These are phyloP conservation scores for Toxicodendron radicans DNA, from an alignment of 345 rosid genomes.

Conservation along the genomic window DNA sequence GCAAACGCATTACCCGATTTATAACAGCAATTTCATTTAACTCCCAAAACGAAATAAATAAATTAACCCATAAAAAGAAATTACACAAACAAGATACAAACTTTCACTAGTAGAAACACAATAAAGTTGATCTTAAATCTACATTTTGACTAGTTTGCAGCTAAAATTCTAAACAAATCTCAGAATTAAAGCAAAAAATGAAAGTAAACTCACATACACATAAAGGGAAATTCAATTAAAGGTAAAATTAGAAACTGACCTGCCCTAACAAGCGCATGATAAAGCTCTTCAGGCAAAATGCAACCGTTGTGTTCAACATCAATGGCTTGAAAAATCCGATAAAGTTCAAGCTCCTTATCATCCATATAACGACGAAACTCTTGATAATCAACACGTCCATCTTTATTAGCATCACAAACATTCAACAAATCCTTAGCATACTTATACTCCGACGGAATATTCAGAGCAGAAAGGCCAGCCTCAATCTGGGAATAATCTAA, in stretches of 20 bases:
- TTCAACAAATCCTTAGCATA: conserved; percentile 65
- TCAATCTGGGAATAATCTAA: conserved; percentile 65
- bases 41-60: background rate
- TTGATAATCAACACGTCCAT: conserved; percentile 63
- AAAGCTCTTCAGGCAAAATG: conserved; percentile 73
- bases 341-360: conserved; percentile 72
- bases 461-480: conserved; percentile 54
- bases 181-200: background rate
- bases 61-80: background rate
- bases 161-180: background rate
- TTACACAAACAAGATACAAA: background rate
- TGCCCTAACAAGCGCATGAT: conserved; percentile 70
- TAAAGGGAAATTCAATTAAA: conserved; percentile 12
- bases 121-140: conserved; percentile 1
- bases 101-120: background rate
- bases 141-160: background rate
- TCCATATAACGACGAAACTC: conserved; percentile 80
- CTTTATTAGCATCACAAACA: conserved; percentile 63
- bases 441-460: conserved; percentile 64
- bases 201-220: background rate
- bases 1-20: background rate
- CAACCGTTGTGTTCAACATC: conserved; percentile 73
- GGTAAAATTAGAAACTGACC: conserved; percentile 33
- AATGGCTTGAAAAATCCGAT: conserved; percentile 67
- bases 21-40: background rate